Evolutionary conservation across 2,329 filamentous ascomycete genomes (phyloP).

Genomic region (Aspergillus floridensis): DNA sequence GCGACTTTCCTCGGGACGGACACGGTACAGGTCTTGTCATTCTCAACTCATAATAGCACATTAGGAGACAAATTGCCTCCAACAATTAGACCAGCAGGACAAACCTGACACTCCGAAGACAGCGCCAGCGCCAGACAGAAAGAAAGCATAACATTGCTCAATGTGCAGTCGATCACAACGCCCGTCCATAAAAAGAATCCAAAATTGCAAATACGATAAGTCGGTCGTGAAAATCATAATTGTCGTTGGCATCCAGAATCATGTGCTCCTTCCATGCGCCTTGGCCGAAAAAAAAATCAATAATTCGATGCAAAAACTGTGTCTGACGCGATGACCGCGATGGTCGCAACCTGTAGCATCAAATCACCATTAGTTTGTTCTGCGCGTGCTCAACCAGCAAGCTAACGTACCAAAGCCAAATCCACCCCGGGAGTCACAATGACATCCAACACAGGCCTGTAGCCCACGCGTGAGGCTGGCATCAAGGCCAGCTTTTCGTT

Average conservation of each 20-base stretch:
- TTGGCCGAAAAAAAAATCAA: not conserved
- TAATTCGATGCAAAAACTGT: constrained; percentile 20
- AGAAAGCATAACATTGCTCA: not conserved
- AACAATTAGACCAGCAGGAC: not conserved
- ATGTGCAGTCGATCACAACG: not conserved
- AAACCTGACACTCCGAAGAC: not conserved
- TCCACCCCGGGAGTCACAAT: constrained; percentile 25
- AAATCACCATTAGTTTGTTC: not conserved
- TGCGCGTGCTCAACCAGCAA: not conserved
- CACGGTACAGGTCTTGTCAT: not conserved
- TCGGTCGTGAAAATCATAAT: not conserved
- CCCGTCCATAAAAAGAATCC: not conserved
- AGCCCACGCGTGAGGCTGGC: constrained; percentile 17
- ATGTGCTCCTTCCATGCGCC: not conserved
- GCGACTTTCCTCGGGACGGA: not conserved
- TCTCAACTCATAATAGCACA: not conserved
- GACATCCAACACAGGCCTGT: constrained; percentile 27
- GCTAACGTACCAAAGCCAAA: constrained; percentile 21
- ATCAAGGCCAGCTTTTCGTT: constrained; percentile 18
- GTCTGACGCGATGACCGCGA: constrained; percentile 23
- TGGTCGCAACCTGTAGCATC: constrained; percentile 14
- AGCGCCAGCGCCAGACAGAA: not conserved
- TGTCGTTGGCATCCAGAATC: not conserved
- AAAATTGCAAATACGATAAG: not conserved
- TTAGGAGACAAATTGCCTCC: not conserved